Evolutionary conservation across 2,329 filamentous ascomycete species (phyloP).

Genomic region (Graphiopsis chlorocephala): DNA sequence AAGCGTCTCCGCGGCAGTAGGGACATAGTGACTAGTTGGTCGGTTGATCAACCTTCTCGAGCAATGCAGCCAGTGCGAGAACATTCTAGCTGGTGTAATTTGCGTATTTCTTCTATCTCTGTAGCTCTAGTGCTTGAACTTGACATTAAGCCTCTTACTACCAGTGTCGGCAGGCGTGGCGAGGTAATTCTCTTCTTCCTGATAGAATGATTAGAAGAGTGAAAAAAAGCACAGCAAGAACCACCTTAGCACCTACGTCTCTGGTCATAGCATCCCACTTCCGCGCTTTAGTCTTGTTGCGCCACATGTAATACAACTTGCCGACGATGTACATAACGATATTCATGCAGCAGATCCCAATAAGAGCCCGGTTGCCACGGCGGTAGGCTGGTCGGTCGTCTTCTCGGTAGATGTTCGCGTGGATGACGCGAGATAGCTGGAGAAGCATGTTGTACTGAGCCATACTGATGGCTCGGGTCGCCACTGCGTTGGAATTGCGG

Average conservation of each 20-base stretch:
- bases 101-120: neutral
- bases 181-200: constrained; percentile 52
- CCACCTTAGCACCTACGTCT: constrained; percentile 31
- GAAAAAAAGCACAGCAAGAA: neutral
- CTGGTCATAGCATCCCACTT: constrained; percentile 50
- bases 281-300: constrained; percentile 36
- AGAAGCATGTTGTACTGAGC: constrained; percentile 60
- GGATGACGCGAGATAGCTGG: constrained; percentile 46
- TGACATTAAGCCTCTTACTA: constrained; percentile 42
- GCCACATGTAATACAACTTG: constrained; percentile 35
- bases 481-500: constrained; percentile 61
- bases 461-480: constrained; percentile 60
- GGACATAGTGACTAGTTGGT: neutral
- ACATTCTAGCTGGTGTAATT: neutral
- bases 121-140: constrained; percentile 27
- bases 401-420: constrained; percentile 42
- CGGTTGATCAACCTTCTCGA: neutral
- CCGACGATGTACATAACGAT: constrained; percentile 30
- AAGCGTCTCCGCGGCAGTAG: neutral
- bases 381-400: constrained; percentile 32
- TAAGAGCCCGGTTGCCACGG: constrained; percentile 39
- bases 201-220: neutral
- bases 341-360: constrained; percentile 32
- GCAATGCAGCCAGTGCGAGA: neutral
- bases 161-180: constrained; percentile 38